These are phyloP conservation scores for Peniophora sp. DNA, from an alignment of 1,284 basidiomycete species.

Conservation along the genomic window DNA sequence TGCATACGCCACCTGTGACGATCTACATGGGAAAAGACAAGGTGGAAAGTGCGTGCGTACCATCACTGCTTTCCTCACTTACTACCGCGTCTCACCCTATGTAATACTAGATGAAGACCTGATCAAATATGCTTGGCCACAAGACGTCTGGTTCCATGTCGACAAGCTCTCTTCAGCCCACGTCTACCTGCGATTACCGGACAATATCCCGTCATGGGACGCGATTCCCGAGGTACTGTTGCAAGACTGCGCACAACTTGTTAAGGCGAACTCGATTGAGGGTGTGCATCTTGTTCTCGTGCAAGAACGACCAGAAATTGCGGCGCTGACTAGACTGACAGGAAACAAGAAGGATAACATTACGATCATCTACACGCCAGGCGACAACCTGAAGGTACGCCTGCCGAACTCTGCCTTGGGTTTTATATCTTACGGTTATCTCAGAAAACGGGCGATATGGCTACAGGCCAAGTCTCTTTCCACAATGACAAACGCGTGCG, in stretches of 20 bases:
- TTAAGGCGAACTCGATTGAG: conserved; percentile 97
- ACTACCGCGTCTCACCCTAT: conserved; percentile 4
- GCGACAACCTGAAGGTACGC: conserved; percentile 77
- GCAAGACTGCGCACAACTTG: conserved; percentile 86
- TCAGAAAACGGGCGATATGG: conserved; percentile 97
- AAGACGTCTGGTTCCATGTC: conserved; percentile 77
- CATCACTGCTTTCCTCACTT: conserved; percentile 3
- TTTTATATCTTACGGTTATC: too few species aligned
- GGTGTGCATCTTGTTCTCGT: conserved; percentile 41
- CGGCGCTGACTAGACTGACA: conserved; percentile 22
- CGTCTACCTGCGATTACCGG: conserved; percentile 85
- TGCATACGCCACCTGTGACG: conserved; percentile 53
- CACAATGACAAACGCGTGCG: conserved; percentile 78
- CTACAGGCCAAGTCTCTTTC: conserved; percentile 91
- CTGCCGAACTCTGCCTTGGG: too few species aligned
- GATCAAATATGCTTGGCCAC: conserved; percentile 85
- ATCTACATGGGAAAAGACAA: conserved; percentile 98
- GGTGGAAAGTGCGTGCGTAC: conserved; percentile 73
- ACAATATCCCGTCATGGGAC: conserved; percentile 75
- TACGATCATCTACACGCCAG: conserved; percentile 92
- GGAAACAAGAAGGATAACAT: conserved; percentile 96
- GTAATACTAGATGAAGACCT: conserved; percentile 76
- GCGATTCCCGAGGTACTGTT: conserved; percentile 75
- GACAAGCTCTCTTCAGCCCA: conserved; percentile 93
- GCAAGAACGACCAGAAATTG: background rate